Base-by-base conservation (phyloP, 2,329 filamentous ascomycete genomes). In the Aureobasidium pullulans region DNA sequence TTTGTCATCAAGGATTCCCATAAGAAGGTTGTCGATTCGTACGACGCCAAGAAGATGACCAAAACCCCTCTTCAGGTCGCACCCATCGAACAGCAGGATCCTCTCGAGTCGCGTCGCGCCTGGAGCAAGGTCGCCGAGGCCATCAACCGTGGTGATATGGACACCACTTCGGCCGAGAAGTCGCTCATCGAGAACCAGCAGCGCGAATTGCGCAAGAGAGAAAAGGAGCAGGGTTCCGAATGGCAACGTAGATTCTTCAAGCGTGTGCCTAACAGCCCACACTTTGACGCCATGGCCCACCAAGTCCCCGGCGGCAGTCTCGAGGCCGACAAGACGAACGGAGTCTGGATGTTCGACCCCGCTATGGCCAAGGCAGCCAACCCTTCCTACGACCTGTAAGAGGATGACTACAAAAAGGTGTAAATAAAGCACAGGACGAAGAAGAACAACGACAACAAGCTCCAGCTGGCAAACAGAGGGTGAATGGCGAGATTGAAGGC, bases 231-330 rank as follows among this genome's bases (percentile, higher is more conserved):
- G 66, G 85, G 85, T 19, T 81, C 81, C 44, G 79, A 83, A 42
- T 99, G 94, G 93, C 82, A 91, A 68, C 82, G 91, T 47, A 82
- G 87, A 58, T 97, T 94, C 77, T 99, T 97, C 76, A 83, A 68
- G 1, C 68, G 72, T 29, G 67, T 69, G 13, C 70, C 74, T 2
- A 69, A 67, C 36, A 66, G 69, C 46, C 79, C 60, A 67, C 73
- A 67, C 67, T 81, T 68, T 66, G 80, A 77, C 69, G 78, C 62
- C 75, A 73, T 81, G 46, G 73, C 77, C 23, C 71, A 70, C 44
- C 68, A 79, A 64, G 73, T 79, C 63, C 69, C 75, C 58, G 61
- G 65, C 29, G 71, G 68, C 11, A 64, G 62, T 42, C 65, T 84
- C 16, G 86, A 88, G 64, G 74, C 79, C 37, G 81, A 83, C 48